Conservation (phyloP, 257 asterid genomes). For the Capsicum pubescens region DNA sequence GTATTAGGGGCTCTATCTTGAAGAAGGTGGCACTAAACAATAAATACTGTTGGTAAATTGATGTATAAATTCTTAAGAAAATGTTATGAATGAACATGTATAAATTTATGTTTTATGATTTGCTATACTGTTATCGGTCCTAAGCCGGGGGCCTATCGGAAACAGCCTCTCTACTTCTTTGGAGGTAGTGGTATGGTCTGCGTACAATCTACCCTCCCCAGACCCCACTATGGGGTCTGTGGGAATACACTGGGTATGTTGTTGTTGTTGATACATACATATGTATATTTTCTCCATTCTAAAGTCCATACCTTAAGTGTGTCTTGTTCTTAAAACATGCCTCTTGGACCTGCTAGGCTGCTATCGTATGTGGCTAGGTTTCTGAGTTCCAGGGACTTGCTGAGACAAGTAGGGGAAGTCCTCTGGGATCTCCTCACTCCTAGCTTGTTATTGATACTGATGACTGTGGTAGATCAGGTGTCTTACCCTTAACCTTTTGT, state of each 20-base stretch:
- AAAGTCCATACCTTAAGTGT: neutral
- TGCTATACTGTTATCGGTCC: no score
- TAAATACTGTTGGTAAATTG: neutral
- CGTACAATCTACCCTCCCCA: no score
- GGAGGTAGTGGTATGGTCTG: no score
- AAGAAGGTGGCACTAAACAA: neutral
- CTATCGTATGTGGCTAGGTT: neutral
- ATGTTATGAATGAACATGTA: neutral
- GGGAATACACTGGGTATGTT: no score
- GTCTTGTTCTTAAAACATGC: neutral
- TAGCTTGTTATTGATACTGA: slow-evolving; percentile 1
- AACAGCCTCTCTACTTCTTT: no score
- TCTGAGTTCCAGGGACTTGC: neutral
- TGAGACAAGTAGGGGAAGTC: neutral
- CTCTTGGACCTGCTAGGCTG: neutral
- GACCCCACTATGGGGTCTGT: no score
- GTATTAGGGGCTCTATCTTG: neutral
- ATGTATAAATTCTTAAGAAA: neutral
- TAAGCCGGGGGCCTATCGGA: no score
- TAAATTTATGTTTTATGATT: no score
- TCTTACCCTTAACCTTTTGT: slow-evolving; percentile 9
- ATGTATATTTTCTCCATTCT: neutral
- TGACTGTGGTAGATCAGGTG: neutral
- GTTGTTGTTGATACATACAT: neutral
- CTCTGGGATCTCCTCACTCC: slow-evolving; percentile 6